Evolutionary conservation across 1,139 yeast species (phyloP).

Genomic region (Wickerhamomyces sp.): DNA sequence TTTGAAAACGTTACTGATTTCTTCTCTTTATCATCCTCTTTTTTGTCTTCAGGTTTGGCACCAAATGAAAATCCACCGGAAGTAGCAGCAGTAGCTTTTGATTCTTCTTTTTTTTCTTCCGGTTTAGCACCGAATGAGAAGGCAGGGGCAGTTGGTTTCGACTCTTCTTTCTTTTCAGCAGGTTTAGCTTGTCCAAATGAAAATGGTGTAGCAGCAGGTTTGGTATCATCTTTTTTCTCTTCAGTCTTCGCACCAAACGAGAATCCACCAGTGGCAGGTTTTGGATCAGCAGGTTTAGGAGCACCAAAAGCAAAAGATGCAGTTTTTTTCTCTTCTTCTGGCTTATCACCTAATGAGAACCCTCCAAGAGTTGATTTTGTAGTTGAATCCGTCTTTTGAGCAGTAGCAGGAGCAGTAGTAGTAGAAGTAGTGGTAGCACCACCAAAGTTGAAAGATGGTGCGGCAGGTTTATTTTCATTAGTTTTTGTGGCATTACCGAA

Average conservation of each 20-base stretch:
- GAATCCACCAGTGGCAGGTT: slow-evolving; percentile 22
- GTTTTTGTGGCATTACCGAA: neutral
- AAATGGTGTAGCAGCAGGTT: slow-evolving; percentile 22
- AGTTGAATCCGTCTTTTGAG: neutral
- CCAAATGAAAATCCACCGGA: slow-evolving; percentile 23
- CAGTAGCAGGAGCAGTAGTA: slow-evolving; percentile 16
- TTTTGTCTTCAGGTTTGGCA: slow-evolving; percentile 13
- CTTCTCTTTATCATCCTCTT: slow-evolving; percentile 21
- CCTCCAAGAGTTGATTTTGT: neutral
- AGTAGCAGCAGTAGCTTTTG: slow-evolving; percentile 20
- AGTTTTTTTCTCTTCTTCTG: slow-evolving; percentile 12
- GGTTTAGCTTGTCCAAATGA: slow-evolving; percentile 26
- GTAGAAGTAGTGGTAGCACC: slow-evolving; percentile 13
- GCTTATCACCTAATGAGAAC: slow-evolving; percentile 26
- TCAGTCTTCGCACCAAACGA: slow-evolving; percentile 18
- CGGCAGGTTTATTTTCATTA: slow-evolving; percentile 18
- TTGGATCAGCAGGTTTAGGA: slow-evolving; percentile 5
- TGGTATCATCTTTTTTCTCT: slow-evolving; percentile 15
- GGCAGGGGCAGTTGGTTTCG: slow-evolving; percentile 19
- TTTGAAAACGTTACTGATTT: slow-evolving; percentile 21
- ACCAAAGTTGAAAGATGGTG: slow-evolving; percentile 21
- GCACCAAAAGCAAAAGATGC: slow-evolving; percentile 4
- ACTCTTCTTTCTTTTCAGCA: slow-evolving; percentile 15
- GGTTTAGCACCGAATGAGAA: slow-evolving; percentile 21
- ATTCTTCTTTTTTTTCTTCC: slow-evolving; percentile 16